These are phyloP conservation scores for Pyrenula massariospora DNA, from an alignment of 495 filamentous ascomycete genomes.

Conservation along the genomic window DNA sequence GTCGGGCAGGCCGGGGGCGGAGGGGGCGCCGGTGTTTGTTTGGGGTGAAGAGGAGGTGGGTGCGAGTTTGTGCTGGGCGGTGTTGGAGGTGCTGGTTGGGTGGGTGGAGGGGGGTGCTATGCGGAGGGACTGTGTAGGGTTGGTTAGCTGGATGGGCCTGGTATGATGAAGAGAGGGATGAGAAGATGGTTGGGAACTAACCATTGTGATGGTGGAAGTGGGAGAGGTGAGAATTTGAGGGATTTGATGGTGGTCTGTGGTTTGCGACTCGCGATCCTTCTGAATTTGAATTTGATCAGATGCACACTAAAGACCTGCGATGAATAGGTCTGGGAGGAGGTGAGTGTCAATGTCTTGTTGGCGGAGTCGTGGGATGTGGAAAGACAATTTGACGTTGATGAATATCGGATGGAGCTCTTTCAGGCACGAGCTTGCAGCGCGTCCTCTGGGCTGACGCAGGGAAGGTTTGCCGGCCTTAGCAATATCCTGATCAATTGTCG, in stretches of 20 bases:
- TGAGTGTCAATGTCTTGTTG: no score
- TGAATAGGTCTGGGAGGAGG: no score
- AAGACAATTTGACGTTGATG: no score
- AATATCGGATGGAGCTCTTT: not conserved
- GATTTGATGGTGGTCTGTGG: no score
- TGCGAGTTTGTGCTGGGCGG: constrained; percentile 29
- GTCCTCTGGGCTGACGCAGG: not conserved
- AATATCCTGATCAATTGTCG: no score
- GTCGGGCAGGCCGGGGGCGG: constrained; percentile 84
- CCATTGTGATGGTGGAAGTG: not conserved
- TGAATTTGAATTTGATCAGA: no score
- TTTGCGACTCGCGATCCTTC: no score
- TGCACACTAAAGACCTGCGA: no score
- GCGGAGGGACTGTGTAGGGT: constrained; percentile 61
- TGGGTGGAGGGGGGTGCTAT: constrained; percentile 59
- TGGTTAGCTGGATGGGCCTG: not conserved
- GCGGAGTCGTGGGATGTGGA: no score
- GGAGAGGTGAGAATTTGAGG: not conserved
- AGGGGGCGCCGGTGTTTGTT: constrained; percentile 58
- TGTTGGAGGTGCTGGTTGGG: constrained; percentile 44
- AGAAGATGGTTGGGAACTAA: not conserved
- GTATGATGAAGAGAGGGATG: not conserved
- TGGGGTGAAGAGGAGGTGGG: constrained; percentile 17
- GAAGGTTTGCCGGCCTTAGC: not conserved
- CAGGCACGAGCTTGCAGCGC: not conserved